Conservation (phyloP, 805 yeast species). For the Jamesozyma piceae region DNA sequence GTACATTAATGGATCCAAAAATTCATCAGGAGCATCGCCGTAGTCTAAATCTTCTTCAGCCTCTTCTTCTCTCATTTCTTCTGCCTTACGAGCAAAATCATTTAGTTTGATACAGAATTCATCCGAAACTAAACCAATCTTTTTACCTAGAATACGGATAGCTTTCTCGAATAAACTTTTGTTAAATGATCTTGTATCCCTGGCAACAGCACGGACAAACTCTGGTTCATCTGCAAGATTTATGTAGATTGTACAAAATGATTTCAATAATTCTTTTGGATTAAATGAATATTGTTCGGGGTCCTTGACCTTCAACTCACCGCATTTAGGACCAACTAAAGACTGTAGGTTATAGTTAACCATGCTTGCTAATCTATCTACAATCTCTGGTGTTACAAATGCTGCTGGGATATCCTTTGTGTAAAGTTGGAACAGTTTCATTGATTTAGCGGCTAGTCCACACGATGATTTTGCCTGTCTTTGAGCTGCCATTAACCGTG, state of each 20-base stretch:
- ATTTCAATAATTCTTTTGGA: constrained; percentile 62
- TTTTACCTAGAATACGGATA: constrained; percentile 47
- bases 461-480: constrained; percentile 71
- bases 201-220: constrained; percentile 72
- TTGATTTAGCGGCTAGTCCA: constrained; percentile 74
- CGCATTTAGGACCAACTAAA: constrained; percentile 92
- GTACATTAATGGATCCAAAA: constrained; percentile 92
- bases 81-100: constrained; percentile 58
- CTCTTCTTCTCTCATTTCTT: constrained; percentile 46
- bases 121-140: constrained; percentile 45
- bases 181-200: constrained; percentile 85
- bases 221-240: constrained; percentile 56
- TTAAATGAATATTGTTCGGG: constrained; percentile 79
- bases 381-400: constrained; percentile 80
- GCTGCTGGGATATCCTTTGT: constrained; percentile 81
- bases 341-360: constrained; percentile 82
- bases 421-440: constrained; percentile 67
- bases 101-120: constrained; percentile 43
- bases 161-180: constrained; percentile 63
- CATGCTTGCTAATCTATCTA: constrained; percentile 93
- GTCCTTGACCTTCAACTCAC: constrained; percentile 72
- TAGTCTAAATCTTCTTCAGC: constrained; percentile 79
- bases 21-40: constrained; percentile 95
- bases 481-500: constrained; percentile 55
- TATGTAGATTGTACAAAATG: constrained; percentile 64